Evolutionary conservation across 2,329 filamentous ascomycete species (phyloP).

Genomic region (Dothiorella sarmentorum): DNA sequence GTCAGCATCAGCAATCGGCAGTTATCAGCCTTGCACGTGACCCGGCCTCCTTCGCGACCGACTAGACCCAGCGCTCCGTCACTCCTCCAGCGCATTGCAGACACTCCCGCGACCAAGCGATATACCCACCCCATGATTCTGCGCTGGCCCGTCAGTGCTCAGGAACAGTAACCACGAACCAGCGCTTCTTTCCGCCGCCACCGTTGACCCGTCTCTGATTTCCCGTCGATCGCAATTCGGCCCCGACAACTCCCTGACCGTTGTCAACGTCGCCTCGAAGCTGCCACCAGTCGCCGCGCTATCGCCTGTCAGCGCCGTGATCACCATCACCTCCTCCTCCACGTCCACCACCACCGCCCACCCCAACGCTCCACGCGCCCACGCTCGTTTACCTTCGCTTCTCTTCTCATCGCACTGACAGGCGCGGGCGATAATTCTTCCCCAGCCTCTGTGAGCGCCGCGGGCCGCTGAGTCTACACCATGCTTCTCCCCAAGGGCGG

Average conservation of each 20-base stretch:
- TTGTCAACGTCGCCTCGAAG: conserved; percentile 10
- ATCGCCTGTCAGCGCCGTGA: neutral
- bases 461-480: conserved; percentile 17
- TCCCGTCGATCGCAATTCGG: conserved; percentile 6
- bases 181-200: neutral
- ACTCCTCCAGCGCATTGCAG: conserved; percentile 6
- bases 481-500: conserved; percentile 93
- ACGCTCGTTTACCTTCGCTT: conserved; percentile 17
- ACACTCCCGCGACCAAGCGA: neutral
- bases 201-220: neutral
- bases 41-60: conserved; percentile 1
- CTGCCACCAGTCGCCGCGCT: neutral
- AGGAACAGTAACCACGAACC: neutral
- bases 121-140: neutral
- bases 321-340: too few species aligned
- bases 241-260: neutral
- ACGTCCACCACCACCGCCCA: neutral
- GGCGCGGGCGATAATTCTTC: conserved; percentile 21
- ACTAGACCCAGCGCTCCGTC: neutral
- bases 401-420: conserved; percentile 20
- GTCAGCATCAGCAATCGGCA: neutral
- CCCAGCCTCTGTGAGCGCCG: conserved; percentile 12
- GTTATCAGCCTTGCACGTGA: neutral
- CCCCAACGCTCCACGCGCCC: conserved; percentile 13
- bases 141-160: conserved; percentile 13